Evolutionary conservation across 2,329 filamentous ascomycete genomes (phyloP), one percentile per base, ranked within the genome.

Genomic region (Aureobasidium namibiae): DNA sequence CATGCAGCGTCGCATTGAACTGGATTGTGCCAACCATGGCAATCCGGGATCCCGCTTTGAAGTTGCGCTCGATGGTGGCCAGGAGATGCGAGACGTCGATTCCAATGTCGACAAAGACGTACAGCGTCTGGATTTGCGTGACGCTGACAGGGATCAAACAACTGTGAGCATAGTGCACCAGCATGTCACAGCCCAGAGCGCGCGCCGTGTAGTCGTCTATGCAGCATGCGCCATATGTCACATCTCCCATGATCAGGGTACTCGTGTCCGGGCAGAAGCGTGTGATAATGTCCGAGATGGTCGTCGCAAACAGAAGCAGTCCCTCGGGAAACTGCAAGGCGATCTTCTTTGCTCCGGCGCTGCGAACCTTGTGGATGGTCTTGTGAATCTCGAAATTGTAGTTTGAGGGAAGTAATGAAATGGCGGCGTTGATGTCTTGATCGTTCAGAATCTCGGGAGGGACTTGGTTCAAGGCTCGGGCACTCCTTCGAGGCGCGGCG

Each of bases 361-460:
- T 87, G 45, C 90, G 87, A 72, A 99, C 92, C 49, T 92, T 86
- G 74, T 97, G 91, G 67, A 99, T 95, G 9, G 94, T 99, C 77
- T 99, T 99, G 71, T 90, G 94, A 59, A 99, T 91, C 76, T 99
- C 94, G 72, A 99, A 99, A 67, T 89, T 92, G 80, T 99, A 99
- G 78, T 99, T 99, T n/a, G 84, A 78, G 1, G 94, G 94, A 2
- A 99, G 83, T 33, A 99, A 82, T 6, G 85, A 80, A 61, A 97
- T 91, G 3, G 94, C 94, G 45, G 86, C 87, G 72, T 92, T 92
- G 68, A 99, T 88, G 49, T 88, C 89, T 49, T 85, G 79, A 68
- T 99, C 88, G 63, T 95, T 82, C 21, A 94, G 79, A 63, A 99
- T 96, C 63, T 92, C 88, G 16, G 86, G 80, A 2, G 94, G 92